phyloP scores from a whole-genome alignment of 2,329 filamentous ascomycete genomes.

The Ustulina deusta region DNA sequence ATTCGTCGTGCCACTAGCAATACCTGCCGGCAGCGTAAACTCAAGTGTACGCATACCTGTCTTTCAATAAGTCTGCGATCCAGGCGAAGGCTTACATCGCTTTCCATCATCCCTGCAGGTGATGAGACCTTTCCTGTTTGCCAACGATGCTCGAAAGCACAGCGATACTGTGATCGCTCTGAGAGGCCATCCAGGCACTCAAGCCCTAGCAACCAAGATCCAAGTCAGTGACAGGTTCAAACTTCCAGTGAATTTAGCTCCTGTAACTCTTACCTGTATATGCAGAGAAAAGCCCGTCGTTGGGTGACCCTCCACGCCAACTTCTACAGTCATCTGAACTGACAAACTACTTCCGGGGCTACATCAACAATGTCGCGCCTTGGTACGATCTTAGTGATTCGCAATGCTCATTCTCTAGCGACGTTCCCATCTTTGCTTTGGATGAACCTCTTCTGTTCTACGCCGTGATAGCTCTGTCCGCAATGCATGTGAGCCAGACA shows the following conservation, averaged over 20 bases:
- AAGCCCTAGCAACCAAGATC: background rate
- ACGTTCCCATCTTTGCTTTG: conserved; percentile 54
- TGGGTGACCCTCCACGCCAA: conserved; percentile 43
- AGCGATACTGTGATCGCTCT: conserved; percentile 53
- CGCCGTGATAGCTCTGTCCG: conserved; percentile 59
- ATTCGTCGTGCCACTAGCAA: conserved; percentile 46
- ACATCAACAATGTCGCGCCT: conserved; percentile 54
- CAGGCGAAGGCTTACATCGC: background rate
- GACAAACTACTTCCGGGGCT: conserved; percentile 55
- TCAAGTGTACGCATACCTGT: conserved; percentile 49
- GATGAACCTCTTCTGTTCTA: conserved; percentile 58
- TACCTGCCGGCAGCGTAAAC: conserved; percentile 54
- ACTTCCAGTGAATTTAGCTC: too few species aligned
- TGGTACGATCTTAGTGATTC: conserved; percentile 63
- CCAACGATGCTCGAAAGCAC: conserved; percentile 48
- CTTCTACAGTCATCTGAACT: conserved; percentile 51
- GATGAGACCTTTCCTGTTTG: conserved; percentile 52
- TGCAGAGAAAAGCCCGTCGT: background rate
- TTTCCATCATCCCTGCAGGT: conserved; percentile 43
- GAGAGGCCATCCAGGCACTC: conserved; percentile 30
- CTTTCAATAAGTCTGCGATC: background rate
- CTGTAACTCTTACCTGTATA: background rate
- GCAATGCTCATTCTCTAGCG: conserved; percentile 51
- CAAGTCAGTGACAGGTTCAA: background rate
- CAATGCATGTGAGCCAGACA: conserved; percentile 55